phyloP scores from a whole-genome alignment of 2,329 filamentous ascomycete genomes.

The Chaetomiaceae sp. region DNA sequence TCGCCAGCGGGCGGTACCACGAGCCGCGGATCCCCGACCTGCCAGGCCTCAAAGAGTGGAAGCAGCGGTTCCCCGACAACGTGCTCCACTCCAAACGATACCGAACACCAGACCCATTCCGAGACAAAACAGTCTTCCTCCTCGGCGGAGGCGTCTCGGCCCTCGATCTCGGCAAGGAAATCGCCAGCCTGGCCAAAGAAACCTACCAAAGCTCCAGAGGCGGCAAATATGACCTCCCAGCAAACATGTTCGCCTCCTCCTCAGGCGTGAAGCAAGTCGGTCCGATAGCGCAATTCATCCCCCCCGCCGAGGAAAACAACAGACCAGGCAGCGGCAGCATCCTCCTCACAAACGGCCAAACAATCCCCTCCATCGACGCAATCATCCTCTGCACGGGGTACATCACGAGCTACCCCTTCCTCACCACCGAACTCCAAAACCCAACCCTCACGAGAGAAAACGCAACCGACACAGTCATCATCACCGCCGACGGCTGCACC shows the following conservation, averaged over 20 bases:
- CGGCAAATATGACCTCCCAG: conserved; percentile 55
- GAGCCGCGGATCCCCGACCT: conserved; percentile 58
- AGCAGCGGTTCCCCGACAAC: conserved; percentile 44
- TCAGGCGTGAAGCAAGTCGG: conserved; percentile 49
- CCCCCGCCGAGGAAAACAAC: too few species aligned
- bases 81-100: conserved; percentile 71
- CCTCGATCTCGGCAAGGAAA: conserved; percentile 39
- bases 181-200: conserved; percentile 33
- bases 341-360: conserved; percentile 47
- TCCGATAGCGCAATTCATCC: conserved; percentile 49
- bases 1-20: conserved; percentile 64
- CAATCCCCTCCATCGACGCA: conserved; percentile 52
- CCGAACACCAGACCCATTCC: conserved; percentile 47
- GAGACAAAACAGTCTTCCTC: conserved; percentile 41
- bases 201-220: conserved; percentile 52
- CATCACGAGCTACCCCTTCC: conserved; percentile 61
- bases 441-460: conserved; percentile 43
- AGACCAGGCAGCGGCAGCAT: too few species aligned
- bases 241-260: conserved; percentile 47
- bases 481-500: conserved; percentile 58
- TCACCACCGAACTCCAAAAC: conserved; percentile 39
- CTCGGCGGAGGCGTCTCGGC: conserved; percentile 49
- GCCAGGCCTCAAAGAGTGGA: conserved; percentile 54
- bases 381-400: conserved; percentile 67
- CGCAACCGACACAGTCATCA: too few species aligned